phyloP scores from a whole-genome alignment of 495 filamentous ascomycete species.

The Xylaria sp. region DNA sequence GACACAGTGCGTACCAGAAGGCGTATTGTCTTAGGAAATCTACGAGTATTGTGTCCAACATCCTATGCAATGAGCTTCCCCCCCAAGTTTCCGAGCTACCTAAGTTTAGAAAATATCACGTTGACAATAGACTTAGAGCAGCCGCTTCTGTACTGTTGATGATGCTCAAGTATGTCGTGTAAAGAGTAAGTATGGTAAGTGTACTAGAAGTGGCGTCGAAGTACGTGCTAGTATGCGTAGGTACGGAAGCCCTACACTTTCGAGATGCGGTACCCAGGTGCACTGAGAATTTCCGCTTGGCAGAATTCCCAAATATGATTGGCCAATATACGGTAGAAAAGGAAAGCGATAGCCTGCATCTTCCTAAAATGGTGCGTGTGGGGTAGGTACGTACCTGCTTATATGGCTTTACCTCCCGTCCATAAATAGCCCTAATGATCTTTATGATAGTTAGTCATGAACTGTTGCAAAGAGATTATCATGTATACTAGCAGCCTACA shows the following conservation, averaged over 20 bases:
- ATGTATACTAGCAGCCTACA: neutral
- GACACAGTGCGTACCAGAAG: neutral
- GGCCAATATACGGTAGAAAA: conserved; percentile 12
- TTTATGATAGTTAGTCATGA: neutral
- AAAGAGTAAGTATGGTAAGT: neutral
- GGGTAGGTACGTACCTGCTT: conserved; percentile 17
- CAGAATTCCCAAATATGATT: neutral
- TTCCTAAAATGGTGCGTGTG: conserved; percentile 10
- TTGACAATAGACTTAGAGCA: neutral
- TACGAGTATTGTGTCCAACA: neutral
- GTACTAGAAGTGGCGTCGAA: neutral
- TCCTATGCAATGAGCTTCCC: neutral
- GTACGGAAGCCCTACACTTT: neutral
- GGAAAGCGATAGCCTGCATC: conserved; percentile 2
- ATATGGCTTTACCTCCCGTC: neutral
- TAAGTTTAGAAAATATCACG: neutral
- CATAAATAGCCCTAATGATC: conserved; percentile 7
- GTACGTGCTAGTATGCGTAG: neutral
- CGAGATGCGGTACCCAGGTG: neutral
- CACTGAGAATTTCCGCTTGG: neutral
- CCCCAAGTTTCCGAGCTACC: neutral
- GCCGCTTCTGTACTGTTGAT: neutral
- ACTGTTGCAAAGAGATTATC: neutral
- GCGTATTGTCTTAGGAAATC: neutral
- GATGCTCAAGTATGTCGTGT: neutral